Conservation (phyloP, 148 eudicot species). For the Heliamphora exappendiculata region DNA sequence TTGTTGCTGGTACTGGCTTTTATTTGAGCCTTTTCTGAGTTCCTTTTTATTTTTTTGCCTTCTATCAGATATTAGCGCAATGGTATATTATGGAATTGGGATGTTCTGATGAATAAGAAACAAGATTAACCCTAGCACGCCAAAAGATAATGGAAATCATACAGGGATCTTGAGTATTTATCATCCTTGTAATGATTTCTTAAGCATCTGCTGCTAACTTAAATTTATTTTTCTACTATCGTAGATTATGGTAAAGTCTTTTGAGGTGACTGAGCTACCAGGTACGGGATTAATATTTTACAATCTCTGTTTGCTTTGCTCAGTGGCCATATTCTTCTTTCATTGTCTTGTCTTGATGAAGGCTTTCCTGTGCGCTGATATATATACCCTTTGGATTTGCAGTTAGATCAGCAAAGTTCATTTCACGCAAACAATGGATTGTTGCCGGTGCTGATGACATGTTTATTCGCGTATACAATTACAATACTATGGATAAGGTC, state of each 20-base stretch:
- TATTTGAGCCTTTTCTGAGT: neutral
- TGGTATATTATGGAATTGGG: neutral
- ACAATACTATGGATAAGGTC: slow-evolving; percentile 82
- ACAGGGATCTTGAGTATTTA: neutral
- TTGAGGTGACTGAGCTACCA: slow-evolving; percentile 51
- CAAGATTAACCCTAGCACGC: neutral
- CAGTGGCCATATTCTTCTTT: neutral
- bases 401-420: slow-evolving; percentile 87
- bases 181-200: slow-evolving; percentile 1
- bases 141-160: neutral
- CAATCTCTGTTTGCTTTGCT: neutral
- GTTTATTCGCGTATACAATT: slow-evolving; percentile 82
- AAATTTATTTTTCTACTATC: neutral
- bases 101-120: neutral
- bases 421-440: slow-evolving; percentile 88
- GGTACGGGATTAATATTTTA: slow-evolving; percentile 19
- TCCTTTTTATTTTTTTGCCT: neutral
- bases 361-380: neutral
- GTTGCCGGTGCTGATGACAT: slow-evolving; percentile 97
- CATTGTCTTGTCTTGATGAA: slow-evolving; percentile 10
- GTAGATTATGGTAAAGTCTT: slow-evolving; percentile 57
- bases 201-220: slow-evolving; percentile 5
- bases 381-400: slow-evolving; percentile 19
- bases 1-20: neutral
- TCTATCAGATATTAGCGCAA: neutral